phyloP scores from a whole-genome alignment of 305 asterid species.

The Fraxinus floribunda region DNA sequence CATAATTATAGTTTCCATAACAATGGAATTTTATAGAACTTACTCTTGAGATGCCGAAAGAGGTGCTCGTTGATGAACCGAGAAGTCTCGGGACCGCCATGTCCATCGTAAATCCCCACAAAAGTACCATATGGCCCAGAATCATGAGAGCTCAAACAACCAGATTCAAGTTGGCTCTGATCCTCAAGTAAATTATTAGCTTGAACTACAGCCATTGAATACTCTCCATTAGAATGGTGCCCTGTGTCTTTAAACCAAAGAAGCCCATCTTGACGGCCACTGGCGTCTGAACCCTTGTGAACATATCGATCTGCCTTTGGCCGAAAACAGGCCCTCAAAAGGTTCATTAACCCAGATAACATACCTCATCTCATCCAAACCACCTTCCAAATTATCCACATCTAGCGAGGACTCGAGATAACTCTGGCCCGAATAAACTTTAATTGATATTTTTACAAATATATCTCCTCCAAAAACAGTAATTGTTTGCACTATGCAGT shows the following conservation, averaged over 20 bases:
- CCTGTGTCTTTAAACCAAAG: conserved; percentile 55
- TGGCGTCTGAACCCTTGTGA: conserved; percentile 37
- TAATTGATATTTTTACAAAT: conserved; percentile 13
- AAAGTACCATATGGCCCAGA: conserved; percentile 55
- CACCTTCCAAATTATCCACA: conserved; percentile 41
- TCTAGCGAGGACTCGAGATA: conserved; percentile 16
- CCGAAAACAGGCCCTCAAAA: conserved; percentile 49
- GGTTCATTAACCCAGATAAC: conserved; percentile 49
- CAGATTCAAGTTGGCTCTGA: conserved; percentile 56
- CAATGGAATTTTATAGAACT: conserved; percentile 18
- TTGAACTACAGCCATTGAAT: conserved; percentile 59
- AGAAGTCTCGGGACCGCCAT: conserved; percentile 56
- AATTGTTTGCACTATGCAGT: not conserved
- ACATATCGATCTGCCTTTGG: conserved; percentile 40
- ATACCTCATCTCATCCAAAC: conserved; percentile 57
- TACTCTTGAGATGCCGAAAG: conserved; percentile 50
- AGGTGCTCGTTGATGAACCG: conserved; percentile 45
- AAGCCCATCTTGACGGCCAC: conserved; percentile 50
- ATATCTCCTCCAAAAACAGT: conserved; percentile 21
- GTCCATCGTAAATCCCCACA: conserved; percentile 55
- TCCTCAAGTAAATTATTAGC: conserved; percentile 56
- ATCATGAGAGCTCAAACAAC: conserved; percentile 40
- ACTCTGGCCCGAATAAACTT: not conserved
- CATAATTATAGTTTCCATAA: too few relatives aligned
- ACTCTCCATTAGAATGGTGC: conserved; percentile 48